Evolutionary conservation across 371 early-diverging fungal species (phyloP), one percentile per base, ranked within the genome.

Genomic region (Mucor velutinosus): DNA sequence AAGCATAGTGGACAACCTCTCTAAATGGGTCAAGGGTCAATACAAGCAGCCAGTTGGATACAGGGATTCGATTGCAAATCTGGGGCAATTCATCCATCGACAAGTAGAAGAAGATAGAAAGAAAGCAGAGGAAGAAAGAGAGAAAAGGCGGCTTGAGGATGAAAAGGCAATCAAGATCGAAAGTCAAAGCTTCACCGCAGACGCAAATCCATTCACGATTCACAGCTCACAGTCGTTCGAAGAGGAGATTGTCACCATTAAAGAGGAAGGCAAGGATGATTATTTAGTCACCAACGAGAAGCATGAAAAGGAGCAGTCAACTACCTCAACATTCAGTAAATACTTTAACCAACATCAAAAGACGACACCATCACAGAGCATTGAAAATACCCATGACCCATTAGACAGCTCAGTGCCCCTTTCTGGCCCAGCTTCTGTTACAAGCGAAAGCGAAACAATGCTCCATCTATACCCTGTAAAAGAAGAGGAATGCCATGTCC

Each of bases 21-120:
- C 93, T 21, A 89, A 88, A 62, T 95, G 95, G 95, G 78, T 93
- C 2, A 79, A 86, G 29, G 66, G 70, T 0, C 62, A 77, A 15
- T 77, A 83, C 39, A 67, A 32, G 19, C 45, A 64, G 2, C 64
- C 73, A 3, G 63, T 68, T 8, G 37, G 62, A 14, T 89, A 85
- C 72, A 64, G 66, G 0, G 47, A 45, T 10, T 88, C 87, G 6
- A 81, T 86, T 57, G 6, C 51, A 6, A 61, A 70, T 12, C 37
- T 89, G 45, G 59, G 66, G 0, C 30, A 53, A 0, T 89, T 87
- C 64, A 51, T 64, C 8, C 12, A 62, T 14, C 29, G 37, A 23
- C 63, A 63, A 59, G 4, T 63, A 35, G 29, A 43, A 47, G 30
- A 37, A 29, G 43, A 49, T 8, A n/a, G 21, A 21, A 29, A 33